Base-by-base conservation (phyloP, 106 monocot genomes). In the Hemerocallis citrina region DNA sequence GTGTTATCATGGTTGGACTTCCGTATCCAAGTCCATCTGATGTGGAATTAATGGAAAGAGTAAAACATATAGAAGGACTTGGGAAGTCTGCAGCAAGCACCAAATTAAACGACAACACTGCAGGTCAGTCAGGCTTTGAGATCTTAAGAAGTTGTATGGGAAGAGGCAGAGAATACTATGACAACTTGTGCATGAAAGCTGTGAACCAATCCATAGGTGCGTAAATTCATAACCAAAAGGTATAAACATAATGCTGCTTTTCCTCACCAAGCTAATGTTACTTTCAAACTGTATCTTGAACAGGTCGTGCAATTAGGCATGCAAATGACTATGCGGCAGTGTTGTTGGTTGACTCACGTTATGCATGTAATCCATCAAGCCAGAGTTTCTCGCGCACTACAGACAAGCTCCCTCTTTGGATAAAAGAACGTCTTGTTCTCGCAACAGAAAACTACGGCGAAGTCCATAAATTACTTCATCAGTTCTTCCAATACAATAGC, bases 151-250 rank as follows among this genome's bases (percentile, higher is more conserved):
- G 78, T 37, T 90, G 95, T 60, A 84, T 49, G 45, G 77, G 74
- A 57, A 81, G 77, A 55, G 96, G 96, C 41, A 75, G 69, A 74
- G 96, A 96, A 42, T 96, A 96, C 69, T 96, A 96, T 62, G 96
- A 96, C 58, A 96, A 91, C 63, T 74, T 96, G 40, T 96, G 96
- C 79, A 91, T 96, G 96, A 96, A 96, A 58, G 90, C 96, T 45
- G 96, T 96, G 16, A 96, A 96, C 46, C 96, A 91, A 61, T 96
- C 87, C 22, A 84, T 96, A 34, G 96, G 96, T 96, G 66, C 44
- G 72, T 29, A 37, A 28, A 12, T 54, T 34, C 20, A 21, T 36
- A 57, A 35, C 3, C 27, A 3, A 57, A 10, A 16, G 7, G 16
- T 32, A 54, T 32, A 31, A 31, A 22, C 34, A 21, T 35, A 36